Percentiles rank a stretch among this genome's conserved stretches.
Evolutionary conservation across 805 yeast species (phyloP).

Genomic region (Candida succiphila): DNA sequence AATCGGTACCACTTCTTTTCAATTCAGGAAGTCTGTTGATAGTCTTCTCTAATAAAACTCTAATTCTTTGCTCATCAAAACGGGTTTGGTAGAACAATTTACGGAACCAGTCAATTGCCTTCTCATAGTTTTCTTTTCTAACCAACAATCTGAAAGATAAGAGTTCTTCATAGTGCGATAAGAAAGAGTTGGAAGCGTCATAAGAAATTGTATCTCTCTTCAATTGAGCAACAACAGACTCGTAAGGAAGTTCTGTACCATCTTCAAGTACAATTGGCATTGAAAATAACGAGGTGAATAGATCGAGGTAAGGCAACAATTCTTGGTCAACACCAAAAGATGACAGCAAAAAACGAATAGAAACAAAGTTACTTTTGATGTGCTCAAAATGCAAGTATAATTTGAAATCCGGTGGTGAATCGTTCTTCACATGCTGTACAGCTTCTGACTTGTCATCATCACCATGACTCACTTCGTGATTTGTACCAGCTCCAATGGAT

Average conservation of each 20-base stretch:
- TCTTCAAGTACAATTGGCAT: slow-evolving; percentile 46
- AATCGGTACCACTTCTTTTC: slow-evolving; percentile 51
- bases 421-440: slow-evolving; percentile 11
- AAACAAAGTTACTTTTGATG: slow-evolving; percentile 69
- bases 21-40: slow-evolving; percentile 50
- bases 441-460: slow-evolving; percentile 13
- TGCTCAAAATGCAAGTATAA: slow-evolving; percentile 72
- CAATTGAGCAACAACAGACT: slow-evolving; percentile 63
- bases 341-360: slow-evolving; percentile 51
- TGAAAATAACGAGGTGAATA: slow-evolving; percentile 59
- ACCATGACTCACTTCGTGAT: slow-evolving; percentile 25
- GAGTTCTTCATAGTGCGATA: slow-evolving; percentile 56
- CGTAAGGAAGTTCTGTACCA: slow-evolving; percentile 53
- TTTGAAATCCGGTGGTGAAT: slow-evolving; percentile 42
- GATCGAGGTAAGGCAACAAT: slow-evolving; percentile 53
- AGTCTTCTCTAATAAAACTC: slow-evolving; percentile 52
- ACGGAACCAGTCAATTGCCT: slow-evolving; percentile 70
- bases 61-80: slow-evolving; percentile 66
- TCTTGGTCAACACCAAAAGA: slow-evolving; percentile 50
- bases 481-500: slow-evolving; percentile 50
- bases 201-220: slow-evolving; percentile 66
- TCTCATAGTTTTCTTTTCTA: slow-evolving; percentile 47
- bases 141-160: slow-evolving; percentile 53
- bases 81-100: slow-evolving; percentile 54
- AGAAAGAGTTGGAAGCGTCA: slow-evolving; percentile 45